phyloP scores from a whole-genome alignment of 1,284 basidiomycete species.

The Boletus hoseneyae region DNA sequence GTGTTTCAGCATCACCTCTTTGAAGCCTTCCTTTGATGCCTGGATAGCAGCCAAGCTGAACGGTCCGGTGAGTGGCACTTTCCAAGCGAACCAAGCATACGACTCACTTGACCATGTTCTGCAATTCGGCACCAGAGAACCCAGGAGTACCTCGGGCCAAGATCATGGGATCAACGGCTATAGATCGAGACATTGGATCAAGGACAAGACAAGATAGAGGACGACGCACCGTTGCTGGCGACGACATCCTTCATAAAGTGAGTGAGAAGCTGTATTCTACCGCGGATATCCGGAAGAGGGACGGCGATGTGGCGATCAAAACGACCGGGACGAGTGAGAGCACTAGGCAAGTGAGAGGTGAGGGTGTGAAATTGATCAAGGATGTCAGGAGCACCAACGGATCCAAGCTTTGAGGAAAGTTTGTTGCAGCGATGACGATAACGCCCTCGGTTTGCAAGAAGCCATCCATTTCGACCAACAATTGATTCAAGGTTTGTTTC shows the following conservation, averaged over 20 bases:
- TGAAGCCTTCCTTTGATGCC: slow-evolving; percentile 79
- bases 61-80: slow-evolving; percentile 6
- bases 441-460: slow-evolving; percentile 89
- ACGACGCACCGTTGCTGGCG: slow-evolving; percentile 51
- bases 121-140: slow-evolving; percentile 89
- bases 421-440: slow-evolving; percentile 93
- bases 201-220: slow-evolving; percentile 1
- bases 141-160: slow-evolving; percentile 90
- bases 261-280: slow-evolving; percentile 83
- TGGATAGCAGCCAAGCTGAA: slow-evolving; percentile 85
- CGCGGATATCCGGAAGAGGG: slow-evolving; percentile 83
- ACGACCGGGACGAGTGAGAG: slow-evolving; percentile 88
- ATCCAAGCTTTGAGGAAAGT: slow-evolving; percentile 91
- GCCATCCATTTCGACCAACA: slow-evolving; percentile 93
- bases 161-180: slow-evolving; percentile 78
- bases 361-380: slow-evolving; percentile 8
- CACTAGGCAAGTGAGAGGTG: slow-evolving; percentile 45
- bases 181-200: not conserved
- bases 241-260: slow-evolving; percentile 86
- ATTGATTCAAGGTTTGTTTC: slow-evolving; percentile 92
- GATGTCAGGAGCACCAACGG: slow-evolving; percentile 49
- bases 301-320: slow-evolving; percentile 93
- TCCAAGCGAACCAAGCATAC: slow-evolving; percentile 4
- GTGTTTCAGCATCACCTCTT: slow-evolving; percentile 71
- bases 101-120: slow-evolving; percentile 88